Evolutionary conservation across 2,329 filamentous ascomycete genomes (phyloP).

Genomic region (Aspergillus sp.): DNA sequence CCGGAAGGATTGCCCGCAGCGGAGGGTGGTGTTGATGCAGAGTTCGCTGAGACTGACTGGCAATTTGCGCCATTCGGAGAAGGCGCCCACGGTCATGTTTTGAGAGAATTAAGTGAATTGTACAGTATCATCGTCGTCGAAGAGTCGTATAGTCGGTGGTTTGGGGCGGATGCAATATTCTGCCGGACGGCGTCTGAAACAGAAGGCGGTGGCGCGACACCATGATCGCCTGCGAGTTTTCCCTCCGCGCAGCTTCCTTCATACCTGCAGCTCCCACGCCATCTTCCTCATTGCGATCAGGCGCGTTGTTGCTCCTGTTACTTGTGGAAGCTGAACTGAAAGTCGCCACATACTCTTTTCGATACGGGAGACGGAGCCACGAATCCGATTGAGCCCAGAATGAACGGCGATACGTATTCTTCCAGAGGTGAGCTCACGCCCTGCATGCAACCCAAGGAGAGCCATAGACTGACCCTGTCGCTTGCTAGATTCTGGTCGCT

Average conservation of each 20-base stretch:
- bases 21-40: conserved; percentile 89
- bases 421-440: conserved; percentile 62
- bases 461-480: conserved; percentile 26
- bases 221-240: conserved; percentile 32
- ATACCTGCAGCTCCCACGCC: conserved; percentile 4
- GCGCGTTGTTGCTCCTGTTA: conserved; percentile 1
- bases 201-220: conserved; percentile 27
- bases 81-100: conserved; percentile 44
- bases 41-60: conserved; percentile 80
- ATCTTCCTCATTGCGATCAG: conserved; percentile 2
- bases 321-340: not conserved
- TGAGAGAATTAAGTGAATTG: not conserved
- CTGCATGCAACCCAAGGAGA: not conserved
- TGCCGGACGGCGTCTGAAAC: conserved; percentile 15
- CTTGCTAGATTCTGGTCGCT: conserved; percentile 49
- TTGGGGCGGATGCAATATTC: conserved; percentile 13
- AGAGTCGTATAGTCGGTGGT: too few relatives aligned
- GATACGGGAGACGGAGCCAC: conserved; percentile 10
- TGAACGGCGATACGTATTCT: conserved; percentile 85
- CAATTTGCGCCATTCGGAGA: conserved; percentile 83
- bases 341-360: not conserved
- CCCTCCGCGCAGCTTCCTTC: conserved; percentile 22
- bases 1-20: conserved; percentile 92
- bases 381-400: conserved; percentile 44
- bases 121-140: too few relatives aligned